phyloP scores from a whole-genome alignment of 345 rosid species.

The Eucalyptus viminalis region DNA sequence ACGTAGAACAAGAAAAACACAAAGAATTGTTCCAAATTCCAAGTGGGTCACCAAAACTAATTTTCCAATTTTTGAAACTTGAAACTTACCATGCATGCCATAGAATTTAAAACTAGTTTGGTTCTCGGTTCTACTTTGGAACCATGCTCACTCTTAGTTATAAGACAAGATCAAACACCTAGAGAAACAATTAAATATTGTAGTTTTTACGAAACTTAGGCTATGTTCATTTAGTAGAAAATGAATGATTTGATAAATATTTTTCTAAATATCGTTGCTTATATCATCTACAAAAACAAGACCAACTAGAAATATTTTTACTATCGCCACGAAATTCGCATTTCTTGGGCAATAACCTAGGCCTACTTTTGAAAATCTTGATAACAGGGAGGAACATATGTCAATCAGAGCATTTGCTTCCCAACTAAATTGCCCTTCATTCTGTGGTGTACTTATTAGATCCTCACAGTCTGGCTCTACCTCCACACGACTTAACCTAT shows the following conservation, averaged over 20 bases:
- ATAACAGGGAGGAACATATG: too few relatives aligned
- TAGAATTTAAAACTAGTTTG: too few relatives aligned
- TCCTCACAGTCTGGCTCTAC: too few relatives aligned
- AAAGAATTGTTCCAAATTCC: neutral
- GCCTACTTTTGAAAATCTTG: too few relatives aligned
- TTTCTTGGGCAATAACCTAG: too few relatives aligned
- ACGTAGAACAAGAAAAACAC: accelerated
- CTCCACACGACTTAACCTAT: too few relatives aligned
- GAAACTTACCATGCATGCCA: too few relatives aligned
- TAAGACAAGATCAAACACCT: neutral
- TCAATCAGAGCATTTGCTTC: too few relatives aligned
- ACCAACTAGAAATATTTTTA: neutral
- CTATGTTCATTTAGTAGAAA: neutral
- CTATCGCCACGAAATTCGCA: too few relatives aligned
- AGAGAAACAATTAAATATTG: neutral
- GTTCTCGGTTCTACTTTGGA: neutral
- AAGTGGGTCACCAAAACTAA: neutral
- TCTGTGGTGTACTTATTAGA: too few relatives aligned
- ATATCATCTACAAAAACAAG: neutral
- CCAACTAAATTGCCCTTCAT: accelerated
- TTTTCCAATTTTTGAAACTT: too few relatives aligned
- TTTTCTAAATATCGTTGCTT: neutral
- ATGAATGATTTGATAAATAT: too few relatives aligned
- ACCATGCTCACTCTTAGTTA: neutral
- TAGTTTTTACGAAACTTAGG: neutral